These are phyloP conservation scores for Aspergillus panamensis DNA, from an alignment of 495 filamentous ascomycete genomes.

Conservation along the genomic window DNA sequence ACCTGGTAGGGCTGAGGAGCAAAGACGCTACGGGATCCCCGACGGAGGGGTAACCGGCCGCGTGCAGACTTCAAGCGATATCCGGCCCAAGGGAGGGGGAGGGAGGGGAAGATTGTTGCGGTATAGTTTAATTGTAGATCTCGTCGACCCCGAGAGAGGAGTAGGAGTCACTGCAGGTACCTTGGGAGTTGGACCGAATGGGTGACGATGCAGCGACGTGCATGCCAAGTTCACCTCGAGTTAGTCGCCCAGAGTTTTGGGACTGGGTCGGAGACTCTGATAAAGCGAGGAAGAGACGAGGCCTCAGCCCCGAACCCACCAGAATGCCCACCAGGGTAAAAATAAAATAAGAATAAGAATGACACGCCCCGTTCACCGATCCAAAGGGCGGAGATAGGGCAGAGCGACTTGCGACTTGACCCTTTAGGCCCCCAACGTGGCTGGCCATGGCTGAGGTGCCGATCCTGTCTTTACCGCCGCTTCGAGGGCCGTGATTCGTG, in stretches of 20 bases:
- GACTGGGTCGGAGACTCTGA: neutral
- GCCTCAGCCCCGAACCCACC: neutral
- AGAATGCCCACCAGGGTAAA: neutral
- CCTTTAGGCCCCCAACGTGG: neutral
- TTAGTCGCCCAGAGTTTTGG: neutral
- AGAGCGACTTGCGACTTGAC: neutral
- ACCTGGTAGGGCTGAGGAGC: slow-evolving; percentile 21
- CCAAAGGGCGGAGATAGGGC: neutral
- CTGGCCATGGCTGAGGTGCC: slow-evolving; percentile 14
- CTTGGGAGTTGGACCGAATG: neutral
- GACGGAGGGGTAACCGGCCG: neutral
- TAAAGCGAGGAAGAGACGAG: neutral
- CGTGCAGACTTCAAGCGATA: neutral
- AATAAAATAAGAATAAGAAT: slow-evolving; percentile 2
- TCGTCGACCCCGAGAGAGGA: neutral
- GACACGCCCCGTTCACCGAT: neutral
- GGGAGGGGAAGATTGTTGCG: no score
- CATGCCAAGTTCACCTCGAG: slow-evolving; percentile 2
- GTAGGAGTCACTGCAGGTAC: neutral
- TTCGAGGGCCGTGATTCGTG: neutral
- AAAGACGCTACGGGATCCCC: neutral
- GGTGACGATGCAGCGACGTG: neutral
- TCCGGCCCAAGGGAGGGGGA: no score
- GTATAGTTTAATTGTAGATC: neutral
- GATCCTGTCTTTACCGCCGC: slow-evolving; percentile 14